phyloP scores from a whole-genome alignment of 768 basidiomycete species.

The Nevesoporus exiguus region DNA sequence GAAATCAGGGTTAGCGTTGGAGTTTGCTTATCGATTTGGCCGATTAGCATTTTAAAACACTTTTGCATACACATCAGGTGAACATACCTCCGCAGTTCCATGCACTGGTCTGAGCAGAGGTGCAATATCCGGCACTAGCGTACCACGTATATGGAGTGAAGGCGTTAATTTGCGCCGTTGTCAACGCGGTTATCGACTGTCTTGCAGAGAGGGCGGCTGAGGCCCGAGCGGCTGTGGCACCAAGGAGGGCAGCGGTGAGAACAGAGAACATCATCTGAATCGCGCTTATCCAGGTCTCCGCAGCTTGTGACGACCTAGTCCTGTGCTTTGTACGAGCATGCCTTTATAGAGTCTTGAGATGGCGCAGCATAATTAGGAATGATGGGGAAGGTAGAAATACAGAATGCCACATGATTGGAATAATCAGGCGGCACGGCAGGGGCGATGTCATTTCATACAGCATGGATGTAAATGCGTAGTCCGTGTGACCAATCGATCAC shows the following conservation, averaged over 20 bases:
- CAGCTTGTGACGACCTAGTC: too few species aligned
- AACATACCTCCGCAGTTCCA: slow-evolving; percentile 56
- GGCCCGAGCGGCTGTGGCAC: slow-evolving; percentile 9
- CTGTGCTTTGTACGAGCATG: not conserved
- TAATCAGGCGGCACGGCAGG: not conserved
- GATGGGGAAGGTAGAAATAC: not conserved
- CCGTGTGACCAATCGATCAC: not conserved
- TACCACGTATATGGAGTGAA: slow-evolving; percentile 50
- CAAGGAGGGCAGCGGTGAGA: slow-evolving; percentile 15
- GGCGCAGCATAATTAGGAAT: slow-evolving; percentile 1
- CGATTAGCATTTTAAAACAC: not conserved
- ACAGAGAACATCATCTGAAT: slow-evolving; percentile 19
- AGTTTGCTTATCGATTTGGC: slow-evolving; percentile 34
- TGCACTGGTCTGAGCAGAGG: slow-evolving; percentile 37
- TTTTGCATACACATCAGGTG: not conserved
- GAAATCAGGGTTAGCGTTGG: slow-evolving; percentile 47
- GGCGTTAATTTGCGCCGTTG: slow-evolving; percentile 37
- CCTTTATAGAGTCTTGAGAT: not conserved
- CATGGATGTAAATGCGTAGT: not conserved
- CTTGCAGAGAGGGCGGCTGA: slow-evolving; percentile 30
- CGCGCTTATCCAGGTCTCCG: not conserved
- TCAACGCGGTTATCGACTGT: slow-evolving; percentile 39
- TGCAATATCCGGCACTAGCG: slow-evolving; percentile 51
- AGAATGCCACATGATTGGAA: slow-evolving; percentile 7
- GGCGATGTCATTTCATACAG: not conserved